Conservation (phyloP, 1,139 yeast species). For the Diutina siamensis region DNA sequence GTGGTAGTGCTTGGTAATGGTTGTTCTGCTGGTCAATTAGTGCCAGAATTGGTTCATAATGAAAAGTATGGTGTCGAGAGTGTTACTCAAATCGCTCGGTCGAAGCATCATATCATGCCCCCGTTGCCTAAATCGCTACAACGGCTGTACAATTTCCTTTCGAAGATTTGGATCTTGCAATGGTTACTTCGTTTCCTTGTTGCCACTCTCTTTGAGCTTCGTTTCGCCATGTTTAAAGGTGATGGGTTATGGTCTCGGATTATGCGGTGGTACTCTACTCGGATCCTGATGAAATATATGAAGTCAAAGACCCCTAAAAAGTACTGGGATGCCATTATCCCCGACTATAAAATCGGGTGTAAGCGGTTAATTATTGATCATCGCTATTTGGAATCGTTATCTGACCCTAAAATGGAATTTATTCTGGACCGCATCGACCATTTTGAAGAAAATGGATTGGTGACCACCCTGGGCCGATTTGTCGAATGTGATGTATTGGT, state of each 20-base stretch:
- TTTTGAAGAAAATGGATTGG: slow-evolving; percentile 20
- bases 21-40: slow-evolving; percentile 16
- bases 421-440: slow-evolving; percentile 16
- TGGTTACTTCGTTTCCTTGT: slow-evolving; percentile 19
- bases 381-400: slow-evolving; percentile 22
- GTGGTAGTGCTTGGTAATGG: slow-evolving; percentile 18
- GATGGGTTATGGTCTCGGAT: slow-evolving; percentile 17
- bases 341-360: slow-evolving; percentile 32
- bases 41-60: slow-evolving; percentile 17
- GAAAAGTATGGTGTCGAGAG: slow-evolving; percentile 18
- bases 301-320: slow-evolving; percentile 21
- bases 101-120: slow-evolving; percentile 30
- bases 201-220: slow-evolving; percentile 20
- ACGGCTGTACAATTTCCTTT: slow-evolving; percentile 15
- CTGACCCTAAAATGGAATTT: slow-evolving; percentile 22
- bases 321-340: slow-evolving; percentile 22
- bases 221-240: slow-evolving; percentile 28
- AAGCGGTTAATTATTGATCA: slow-evolving; percentile 31
- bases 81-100: slow-evolving; percentile 24
- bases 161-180: slow-evolving; percentile 17
- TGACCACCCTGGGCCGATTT: slow-evolving; percentile 20
- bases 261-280: slow-evolving; percentile 17
- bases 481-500: slow-evolving; percentile 29
- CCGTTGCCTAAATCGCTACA: slow-evolving; percentile 21
- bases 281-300: slow-evolving; percentile 18